Evolutionary conservation across 192 early-diverging fungal species (phyloP), one percentile per base, ranked within the genome.

Genomic region (Coemansia sp.): DNA sequence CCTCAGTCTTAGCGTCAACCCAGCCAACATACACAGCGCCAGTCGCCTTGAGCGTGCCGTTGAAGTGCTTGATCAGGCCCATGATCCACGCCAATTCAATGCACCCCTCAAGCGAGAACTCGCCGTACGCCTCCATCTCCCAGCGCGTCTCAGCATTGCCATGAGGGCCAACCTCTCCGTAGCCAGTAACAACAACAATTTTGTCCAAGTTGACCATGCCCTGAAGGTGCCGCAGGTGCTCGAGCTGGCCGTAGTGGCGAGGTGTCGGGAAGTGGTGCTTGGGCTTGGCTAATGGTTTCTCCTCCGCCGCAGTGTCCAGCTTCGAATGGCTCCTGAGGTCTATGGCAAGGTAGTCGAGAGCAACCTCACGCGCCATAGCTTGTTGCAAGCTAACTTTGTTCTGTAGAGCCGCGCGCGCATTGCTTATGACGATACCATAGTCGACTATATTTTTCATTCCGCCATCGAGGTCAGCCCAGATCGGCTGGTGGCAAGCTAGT

Each of bases 31-130:
- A 72, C 1, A 23, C 21, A 20, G 55, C 37, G 13, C 56, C 35
- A 6, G 59, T 65, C 7, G 48, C 26, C 35, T 64, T 4, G 9
- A 66, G 35, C 8, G 12, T 47, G 13, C 64, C 70, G 86, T 89
- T 87, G 83, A 89, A 87, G 72, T 92, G 93, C 73, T 89, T 91
- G 82, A 96, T 93, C 65, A 89, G 89, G 43, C 93, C 93, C 94
- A 96, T 95, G 78, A 96, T 93, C 93, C 94, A 94, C 7, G 93
- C 92, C 89, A 96, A 89, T 82, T 96, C 94, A 70, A 96, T 94
- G 70, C 92, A 93, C 25, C 94, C 64, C 10, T 72, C 70, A 28
- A 48, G 53, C 0, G 70, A 41, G 3, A 72, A 64, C 37, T 72
- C 59, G 66, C 93, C 93, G 60, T 86, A 82, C 50, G 92, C 87